A percentile compares a stretch with the other conserved stretches of the same genome.
Evolutionary conservation across 1,139 yeast genomes (phyloP).

Genomic region (Williopsis jadinii): DNA sequence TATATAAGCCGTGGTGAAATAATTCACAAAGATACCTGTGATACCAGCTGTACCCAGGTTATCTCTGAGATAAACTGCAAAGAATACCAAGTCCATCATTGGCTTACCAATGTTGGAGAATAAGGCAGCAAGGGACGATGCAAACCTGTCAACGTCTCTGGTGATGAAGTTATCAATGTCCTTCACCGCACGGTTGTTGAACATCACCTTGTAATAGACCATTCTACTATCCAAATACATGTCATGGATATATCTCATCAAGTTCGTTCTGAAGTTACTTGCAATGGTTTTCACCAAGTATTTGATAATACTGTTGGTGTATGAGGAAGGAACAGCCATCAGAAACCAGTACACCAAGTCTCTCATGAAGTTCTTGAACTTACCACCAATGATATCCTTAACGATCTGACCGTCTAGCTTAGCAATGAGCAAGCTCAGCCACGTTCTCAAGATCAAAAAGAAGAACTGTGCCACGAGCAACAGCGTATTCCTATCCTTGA

Average conservation of each 20-base stretch:
- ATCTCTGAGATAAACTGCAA: constrained; percentile 76
- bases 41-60: constrained; percentile 84
- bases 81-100: constrained; percentile 78
- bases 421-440: constrained; percentile 81
- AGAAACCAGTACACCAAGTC: constrained; percentile 83
- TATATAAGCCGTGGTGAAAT: constrained; percentile 70
- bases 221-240: constrained; percentile 74
- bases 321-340: constrained; percentile 90
- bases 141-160: constrained; percentile 75
- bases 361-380: constrained; percentile 65
- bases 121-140: constrained; percentile 75
- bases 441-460: constrained; percentile 75
- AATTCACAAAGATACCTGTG: constrained; percentile 73
- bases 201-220: constrained; percentile 72
- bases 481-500: constrained; percentile 61
- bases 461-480: constrained; percentile 65
- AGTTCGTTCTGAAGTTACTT: constrained; percentile 75
- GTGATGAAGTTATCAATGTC: constrained; percentile 72
- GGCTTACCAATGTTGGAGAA: constrained; percentile 92
- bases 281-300: constrained; percentile 73
- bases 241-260: constrained; percentile 85
- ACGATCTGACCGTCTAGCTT: constrained; percentile 90
- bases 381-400: constrained; percentile 79
- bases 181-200: constrained; percentile 31
- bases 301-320: constrained; percentile 86